These are phyloP conservation scores for Metschnikowia arizonensis DNA, from an alignment of 805 yeast species.

Conservation along the genomic window DNA sequence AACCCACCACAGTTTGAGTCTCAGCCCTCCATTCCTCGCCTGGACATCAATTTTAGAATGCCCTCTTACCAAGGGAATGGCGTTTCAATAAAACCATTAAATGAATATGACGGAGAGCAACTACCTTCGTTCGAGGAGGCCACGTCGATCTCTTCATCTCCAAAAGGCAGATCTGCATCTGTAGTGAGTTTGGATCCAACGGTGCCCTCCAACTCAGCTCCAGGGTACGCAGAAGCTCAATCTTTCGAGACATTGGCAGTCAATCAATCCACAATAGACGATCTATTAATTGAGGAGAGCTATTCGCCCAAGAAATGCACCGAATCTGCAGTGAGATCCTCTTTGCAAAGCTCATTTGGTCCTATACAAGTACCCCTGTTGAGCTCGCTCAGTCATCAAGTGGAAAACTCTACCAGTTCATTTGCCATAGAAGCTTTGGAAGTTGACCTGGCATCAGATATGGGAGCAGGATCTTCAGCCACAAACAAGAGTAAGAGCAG, in stretches of 20 bases:
- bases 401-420: background rate
- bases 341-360: slow-evolving; percentile 34
- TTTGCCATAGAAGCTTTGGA: background rate
- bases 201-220: slow-evolving; percentile 29
- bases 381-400: background rate
- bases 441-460: slow-evolving; percentile 1
- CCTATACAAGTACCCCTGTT: slow-evolving; percentile 13
- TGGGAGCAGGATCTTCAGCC: background rate
- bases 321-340: slow-evolving; percentile 25
- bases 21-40: slow-evolving; percentile 15
- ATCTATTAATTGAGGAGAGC: slow-evolving; percentile 20
- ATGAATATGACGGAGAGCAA: slow-evolving; percentile 21
- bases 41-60: slow-evolving; percentile 34
- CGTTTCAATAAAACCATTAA: slow-evolving; percentile 28
- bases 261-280: slow-evolving; percentile 24
- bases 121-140: slow-evolving; percentile 70
- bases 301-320: slow-evolving; percentile 8
- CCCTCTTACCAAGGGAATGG: slow-evolving; percentile 35
- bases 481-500: slow-evolving; percentile 3
- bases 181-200: slow-evolving; percentile 35
- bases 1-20: slow-evolving; percentile 2
- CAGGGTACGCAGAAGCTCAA: slow-evolving; percentile 23
- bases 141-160: slow-evolving; percentile 40
- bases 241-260: background rate
- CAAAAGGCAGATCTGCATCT: slow-evolving; percentile 35